Evolutionary conservation across 2,329 filamentous ascomycete genomes (phyloP).

Genomic region (Stagonosporopsis cucurbitacearum): DNA sequence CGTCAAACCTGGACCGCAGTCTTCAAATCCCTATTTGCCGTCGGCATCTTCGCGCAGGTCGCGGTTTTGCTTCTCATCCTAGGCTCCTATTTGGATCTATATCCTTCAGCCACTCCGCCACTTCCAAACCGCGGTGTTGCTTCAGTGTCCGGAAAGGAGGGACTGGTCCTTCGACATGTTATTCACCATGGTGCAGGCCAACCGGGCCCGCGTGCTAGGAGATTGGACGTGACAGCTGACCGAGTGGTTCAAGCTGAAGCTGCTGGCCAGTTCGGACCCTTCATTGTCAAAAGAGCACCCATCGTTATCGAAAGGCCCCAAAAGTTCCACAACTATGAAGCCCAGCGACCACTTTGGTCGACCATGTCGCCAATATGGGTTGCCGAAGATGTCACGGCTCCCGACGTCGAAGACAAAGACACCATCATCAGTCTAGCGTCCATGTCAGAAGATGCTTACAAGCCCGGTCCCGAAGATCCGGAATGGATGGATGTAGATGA

Average conservation of each 20-base stretch:
- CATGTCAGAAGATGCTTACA: slow-evolving; percentile 49
- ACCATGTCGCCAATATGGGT: slow-evolving; percentile 41
- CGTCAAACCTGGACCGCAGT: slow-evolving; percentile 23
- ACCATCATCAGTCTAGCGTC: slow-evolving; percentile 44
- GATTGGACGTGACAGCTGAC: slow-evolving; percentile 40
- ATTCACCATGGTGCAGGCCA: slow-evolving; percentile 46
- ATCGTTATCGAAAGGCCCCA: slow-evolving; percentile 41
- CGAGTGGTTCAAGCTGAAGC: slow-evolving; percentile 31
- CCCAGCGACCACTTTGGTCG: slow-evolving; percentile 37
- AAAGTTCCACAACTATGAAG: slow-evolving; percentile 23
- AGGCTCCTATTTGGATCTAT: slow-evolving; percentile 20
- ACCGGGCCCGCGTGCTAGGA: slow-evolving; percentile 40
- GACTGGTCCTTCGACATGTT: slow-evolving; percentile 40
- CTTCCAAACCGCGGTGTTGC: slow-evolving; percentile 11
- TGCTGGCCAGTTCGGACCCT: slow-evolving; percentile 36
- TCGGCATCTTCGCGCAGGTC: slow-evolving; percentile 32
- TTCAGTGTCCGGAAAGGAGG: slow-evolving; percentile 12
- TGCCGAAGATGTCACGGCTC: slow-evolving; percentile 38
- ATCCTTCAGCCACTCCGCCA: slow-evolving; percentile 15
- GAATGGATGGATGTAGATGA: slow-evolving; percentile 46
- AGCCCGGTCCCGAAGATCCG: slow-evolving; percentile 40
- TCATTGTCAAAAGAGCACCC: slow-evolving; percentile 37
- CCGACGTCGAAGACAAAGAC: slow-evolving; percentile 43
- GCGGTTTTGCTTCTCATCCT: slow-evolving; percentile 26
- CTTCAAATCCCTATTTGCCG: slow-evolving; percentile 20